Percentiles rank a stretch among this genome's conserved stretches.
Evolutionary conservation across 495 filamentous ascomycete genomes (phyloP).

Genomic region (Aspergillus asperescens): DNA sequence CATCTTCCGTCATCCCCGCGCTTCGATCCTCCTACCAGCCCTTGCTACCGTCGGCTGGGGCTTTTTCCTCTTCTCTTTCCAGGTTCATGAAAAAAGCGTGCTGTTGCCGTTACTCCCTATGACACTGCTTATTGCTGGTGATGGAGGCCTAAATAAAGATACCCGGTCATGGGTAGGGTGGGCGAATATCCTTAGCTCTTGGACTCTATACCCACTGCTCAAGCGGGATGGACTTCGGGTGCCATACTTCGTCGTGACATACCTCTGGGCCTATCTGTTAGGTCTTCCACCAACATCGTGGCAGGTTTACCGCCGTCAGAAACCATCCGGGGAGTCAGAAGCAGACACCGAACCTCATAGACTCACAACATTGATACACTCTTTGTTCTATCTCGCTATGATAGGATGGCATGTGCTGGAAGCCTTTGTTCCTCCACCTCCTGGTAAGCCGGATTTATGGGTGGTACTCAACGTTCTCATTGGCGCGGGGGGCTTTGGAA

Average conservation of each 20-base stretch:
- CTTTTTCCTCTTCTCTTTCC: slow-evolving; percentile 95
- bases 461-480: slow-evolving; percentile 83
- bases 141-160: slow-evolving; percentile 67
- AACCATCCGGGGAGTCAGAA: slow-evolving; percentile 35
- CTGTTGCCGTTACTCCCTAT: slow-evolving; percentile 86
- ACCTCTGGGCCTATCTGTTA: slow-evolving; percentile 85
- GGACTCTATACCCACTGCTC: slow-evolving; percentile 91
- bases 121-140: slow-evolving; percentile 75
- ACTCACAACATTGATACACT: slow-evolving; percentile 62
- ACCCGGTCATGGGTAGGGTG: slow-evolving; percentile 86
- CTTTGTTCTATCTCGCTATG: slow-evolving; percentile 70
- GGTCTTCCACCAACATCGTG: slow-evolving; percentile 76
- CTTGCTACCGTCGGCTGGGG: slow-evolving; percentile 84
- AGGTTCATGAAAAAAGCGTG: slow-evolving; percentile 96
- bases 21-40: slow-evolving; percentile 69
- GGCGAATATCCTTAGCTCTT: slow-evolving; percentile 83
- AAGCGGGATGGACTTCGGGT: slow-evolving; percentile 75
- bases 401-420: slow-evolving; percentile 74
- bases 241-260: slow-evolving; percentile 76
- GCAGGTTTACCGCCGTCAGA: slow-evolving; percentile 51
- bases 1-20: slow-evolving; percentile 72
- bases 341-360: slow-evolving; percentile 42
- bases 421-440: slow-evolving; percentile 57
- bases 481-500: slow-evolving; percentile 74
- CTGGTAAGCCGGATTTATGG: slow-evolving; percentile 85